phyloP scores from a whole-genome alignment of 1,284 basidiomycete species.

The Chiua sp. region DNA sequence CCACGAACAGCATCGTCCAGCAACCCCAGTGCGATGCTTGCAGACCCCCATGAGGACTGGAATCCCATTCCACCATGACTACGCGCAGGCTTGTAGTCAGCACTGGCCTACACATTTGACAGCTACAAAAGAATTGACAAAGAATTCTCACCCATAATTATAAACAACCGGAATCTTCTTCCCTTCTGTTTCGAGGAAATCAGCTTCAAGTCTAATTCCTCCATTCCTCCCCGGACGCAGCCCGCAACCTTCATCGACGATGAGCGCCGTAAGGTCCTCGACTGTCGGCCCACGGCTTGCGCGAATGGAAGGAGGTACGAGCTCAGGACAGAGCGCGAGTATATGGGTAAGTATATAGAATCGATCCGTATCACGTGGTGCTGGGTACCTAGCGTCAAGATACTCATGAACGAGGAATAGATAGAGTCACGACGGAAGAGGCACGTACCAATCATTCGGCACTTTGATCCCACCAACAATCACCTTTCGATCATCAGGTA shows the following conservation, averaged over 20 bases:
- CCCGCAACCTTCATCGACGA: conserved; percentile 77
- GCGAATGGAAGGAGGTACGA: conserved; percentile 64
- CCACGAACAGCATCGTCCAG: not conserved
- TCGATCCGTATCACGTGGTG: conserved; percentile 64
- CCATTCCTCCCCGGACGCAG: conserved; percentile 72
- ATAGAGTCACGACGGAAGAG: not conserved
- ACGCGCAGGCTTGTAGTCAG: conserved; percentile 1
- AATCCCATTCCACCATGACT: conserved; percentile 11
- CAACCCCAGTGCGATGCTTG: not conserved
- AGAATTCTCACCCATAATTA: conserved; percentile 75
- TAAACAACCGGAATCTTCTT: conserved; percentile 48
- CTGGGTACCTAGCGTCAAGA: conserved; percentile 50
- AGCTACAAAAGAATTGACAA: conserved; percentile 14
- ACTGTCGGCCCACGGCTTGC: conserved; percentile 54
- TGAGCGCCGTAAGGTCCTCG: conserved; percentile 64
- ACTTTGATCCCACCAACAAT: conserved; percentile 69
- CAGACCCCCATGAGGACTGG: conserved; percentile 12
- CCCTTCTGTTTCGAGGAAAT: conserved; percentile 43
- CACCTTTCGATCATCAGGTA: conserved; percentile 43
- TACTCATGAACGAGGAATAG: not conserved
- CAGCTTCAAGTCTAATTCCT: conserved; percentile 71
- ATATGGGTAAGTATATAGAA: conserved; percentile 61
- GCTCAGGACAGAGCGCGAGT: conserved; percentile 66
- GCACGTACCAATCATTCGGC: conserved; percentile 58
- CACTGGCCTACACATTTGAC: not conserved